phyloP scores from a whole-genome alignment of 352 stramenopile species.

The Globisporangium camurandrum region DNA sequence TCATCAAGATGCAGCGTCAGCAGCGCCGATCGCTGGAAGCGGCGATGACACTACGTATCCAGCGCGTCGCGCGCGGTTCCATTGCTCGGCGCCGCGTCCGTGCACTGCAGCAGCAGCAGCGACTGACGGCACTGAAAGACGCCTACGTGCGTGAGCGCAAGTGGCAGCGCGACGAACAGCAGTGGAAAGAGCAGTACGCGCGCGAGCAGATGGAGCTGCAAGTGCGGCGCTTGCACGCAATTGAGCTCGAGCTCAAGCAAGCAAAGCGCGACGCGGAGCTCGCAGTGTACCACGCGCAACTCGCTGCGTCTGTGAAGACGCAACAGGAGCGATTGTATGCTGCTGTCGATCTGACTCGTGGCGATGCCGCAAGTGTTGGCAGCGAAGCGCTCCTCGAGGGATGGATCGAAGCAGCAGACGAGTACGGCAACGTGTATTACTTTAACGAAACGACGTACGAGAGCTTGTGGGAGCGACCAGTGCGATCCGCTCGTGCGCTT shows the following conservation, averaged over 20 bases:
- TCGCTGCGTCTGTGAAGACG: conserved; percentile 28
- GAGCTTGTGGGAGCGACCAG: conserved; percentile 38
- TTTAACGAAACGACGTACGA: conserved; percentile 43
- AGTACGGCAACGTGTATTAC: conserved; percentile 56
- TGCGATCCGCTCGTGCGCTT: too few species aligned
- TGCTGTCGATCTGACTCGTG: too few species aligned
- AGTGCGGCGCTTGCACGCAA: conserved; percentile 28
- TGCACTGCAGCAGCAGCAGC: conserved; percentile 20
- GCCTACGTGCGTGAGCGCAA: conserved; percentile 51
- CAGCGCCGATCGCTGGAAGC: conserved; percentile 24
- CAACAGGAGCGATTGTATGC: too few species aligned
- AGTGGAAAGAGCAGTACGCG: conserved; percentile 28
- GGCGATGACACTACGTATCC: conserved; percentile 23
- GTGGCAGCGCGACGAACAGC: conserved; percentile 39
- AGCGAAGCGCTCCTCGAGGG: conserved; percentile 5
- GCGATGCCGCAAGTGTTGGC: conserved; percentile 4
- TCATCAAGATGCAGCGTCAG: conserved; percentile 26
- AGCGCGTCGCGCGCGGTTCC: conserved; percentile 27
- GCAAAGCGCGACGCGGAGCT: conserved; percentile 57
- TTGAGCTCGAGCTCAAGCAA: conserved; percentile 40
- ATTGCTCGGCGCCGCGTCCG: conserved; percentile 25
- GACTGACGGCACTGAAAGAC: conserved; percentile 37
- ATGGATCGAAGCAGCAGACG: conserved; percentile 30
- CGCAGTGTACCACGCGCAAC: conserved; percentile 41
- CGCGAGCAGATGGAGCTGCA: conserved; percentile 53